Percentiles rank a stretch among this genome's conserved stretches.
These are phyloP conservation scores for Metschnikowia matae DNA, from an alignment of 805 yeast genomes.

Conservation along the genomic window DNA sequence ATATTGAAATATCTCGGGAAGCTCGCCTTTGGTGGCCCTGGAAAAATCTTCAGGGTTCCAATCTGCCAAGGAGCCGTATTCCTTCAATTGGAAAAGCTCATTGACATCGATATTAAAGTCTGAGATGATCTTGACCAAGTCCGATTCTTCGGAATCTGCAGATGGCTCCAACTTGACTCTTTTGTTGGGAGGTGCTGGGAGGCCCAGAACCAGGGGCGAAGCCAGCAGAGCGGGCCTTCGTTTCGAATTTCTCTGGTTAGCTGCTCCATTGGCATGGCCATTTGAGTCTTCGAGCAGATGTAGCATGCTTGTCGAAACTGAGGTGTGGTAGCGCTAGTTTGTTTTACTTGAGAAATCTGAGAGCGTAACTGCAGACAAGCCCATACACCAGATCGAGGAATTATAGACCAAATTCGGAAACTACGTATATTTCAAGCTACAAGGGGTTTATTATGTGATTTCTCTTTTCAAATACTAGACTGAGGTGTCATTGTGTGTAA, in stretches of 20 bases:
- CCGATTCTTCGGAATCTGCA: not conserved
- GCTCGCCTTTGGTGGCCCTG: conserved; percentile 18
- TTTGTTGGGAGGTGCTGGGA: conserved; percentile 1
- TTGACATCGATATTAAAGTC: conserved; percentile 48
- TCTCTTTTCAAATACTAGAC: not conserved
- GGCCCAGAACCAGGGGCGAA: not conserved
- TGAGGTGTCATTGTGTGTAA: not conserved
- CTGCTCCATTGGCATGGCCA: not conserved
- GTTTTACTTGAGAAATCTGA: conserved; percentile 4
- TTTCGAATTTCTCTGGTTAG: not conserved
- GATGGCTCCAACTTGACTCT: conserved; percentile 7
- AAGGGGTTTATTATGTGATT: too few relatives aligned
- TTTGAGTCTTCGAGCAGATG: not conserved
- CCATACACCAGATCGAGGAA: not conserved
- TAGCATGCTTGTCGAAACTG: conserved; percentile 3
- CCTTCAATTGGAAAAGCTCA: conserved; percentile 60
- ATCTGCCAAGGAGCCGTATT: conserved; percentile 56
- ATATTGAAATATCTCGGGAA: conserved; percentile 32
- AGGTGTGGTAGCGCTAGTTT: not conserved
- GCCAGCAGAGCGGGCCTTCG: not conserved
- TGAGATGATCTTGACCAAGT: conserved; percentile 38
- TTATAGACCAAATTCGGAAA: not conserved
- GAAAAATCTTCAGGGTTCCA: conserved; percentile 54
- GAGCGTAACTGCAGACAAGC: conserved; percentile 2
- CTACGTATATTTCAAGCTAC: not conserved